phyloP scores from a whole-genome alignment of 1,284 basidiomycete genomes.

The Porogramme epimiltina region DNA sequence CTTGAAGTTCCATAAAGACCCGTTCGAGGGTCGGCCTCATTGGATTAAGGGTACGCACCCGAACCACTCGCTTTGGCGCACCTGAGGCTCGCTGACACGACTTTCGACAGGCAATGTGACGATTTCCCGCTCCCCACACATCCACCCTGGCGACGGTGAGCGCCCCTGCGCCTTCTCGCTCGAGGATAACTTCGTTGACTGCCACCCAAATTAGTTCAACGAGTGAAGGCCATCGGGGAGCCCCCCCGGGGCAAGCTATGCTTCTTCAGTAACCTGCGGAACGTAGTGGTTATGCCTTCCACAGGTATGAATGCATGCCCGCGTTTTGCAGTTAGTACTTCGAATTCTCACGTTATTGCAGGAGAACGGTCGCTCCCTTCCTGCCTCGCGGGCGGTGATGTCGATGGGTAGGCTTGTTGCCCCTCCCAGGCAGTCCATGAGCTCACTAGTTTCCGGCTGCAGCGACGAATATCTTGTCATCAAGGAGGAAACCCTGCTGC shows the following conservation, averaged over 20 bases:
- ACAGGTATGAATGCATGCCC: conserved; percentile 44
- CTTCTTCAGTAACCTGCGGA: conserved; percentile 63
- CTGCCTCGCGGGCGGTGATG: conserved; percentile 70
- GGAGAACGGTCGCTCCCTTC: conserved; percentile 67
- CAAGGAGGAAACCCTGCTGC: conserved; percentile 47
- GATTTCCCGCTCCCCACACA: conserved; percentile 67
- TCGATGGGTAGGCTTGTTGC: conserved; percentile 59
- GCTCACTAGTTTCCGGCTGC: background rate
- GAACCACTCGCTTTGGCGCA: too few relatives aligned
- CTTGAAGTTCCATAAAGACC: too few relatives aligned
- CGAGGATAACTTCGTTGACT: background rate
- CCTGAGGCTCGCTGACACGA: background rate
- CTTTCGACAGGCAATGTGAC: conserved; percentile 39
- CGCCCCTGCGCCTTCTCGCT: too few relatives aligned
- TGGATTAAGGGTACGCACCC: too few relatives aligned
- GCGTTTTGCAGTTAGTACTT: background rate
- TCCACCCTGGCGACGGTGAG: conserved; percentile 71
- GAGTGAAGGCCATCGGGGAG: conserved; percentile 70
- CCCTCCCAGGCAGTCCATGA: background rate
- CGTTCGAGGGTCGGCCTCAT: too few relatives aligned
- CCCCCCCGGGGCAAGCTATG: conserved; percentile 61
- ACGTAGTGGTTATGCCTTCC: conserved; percentile 74
- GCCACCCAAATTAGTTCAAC: conserved; percentile 51
- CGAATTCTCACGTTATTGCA: conserved; percentile 25
- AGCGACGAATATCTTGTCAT: conserved; percentile 39